These are phyloP conservation scores for Russula sp. DNA, from an alignment of 768 basidiomycete species.

Conservation along the genomic window DNA sequence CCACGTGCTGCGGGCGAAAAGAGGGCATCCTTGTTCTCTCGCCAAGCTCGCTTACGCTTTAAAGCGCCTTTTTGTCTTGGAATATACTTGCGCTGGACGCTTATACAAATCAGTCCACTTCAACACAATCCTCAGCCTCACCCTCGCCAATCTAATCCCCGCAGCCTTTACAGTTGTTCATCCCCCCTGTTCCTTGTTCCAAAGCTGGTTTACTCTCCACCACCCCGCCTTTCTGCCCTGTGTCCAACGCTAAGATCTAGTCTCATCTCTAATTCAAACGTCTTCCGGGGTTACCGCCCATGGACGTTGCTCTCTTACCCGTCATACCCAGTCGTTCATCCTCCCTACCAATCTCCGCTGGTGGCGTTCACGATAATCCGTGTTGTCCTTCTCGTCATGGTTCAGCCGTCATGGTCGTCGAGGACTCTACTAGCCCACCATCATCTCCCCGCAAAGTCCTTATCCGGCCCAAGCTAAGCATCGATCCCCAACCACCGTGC, in stretches of 20 bases:
- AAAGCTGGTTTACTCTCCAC: not conserved
- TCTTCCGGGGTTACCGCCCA: slow-evolving; percentile 7
- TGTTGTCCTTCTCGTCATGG: slow-evolving; percentile 15
- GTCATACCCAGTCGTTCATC: slow-evolving; percentile 17
- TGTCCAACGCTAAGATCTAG: not conserved
- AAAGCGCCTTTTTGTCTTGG: too few species aligned
- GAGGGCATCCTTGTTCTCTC: not conserved
- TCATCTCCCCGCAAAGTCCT: slow-evolving; percentile 14
- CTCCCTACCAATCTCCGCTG: slow-evolving; percentile 16
- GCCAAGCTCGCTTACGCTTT: not conserved
- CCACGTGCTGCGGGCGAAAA: not conserved
- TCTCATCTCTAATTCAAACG: not conserved
- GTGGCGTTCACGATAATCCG: not conserved
- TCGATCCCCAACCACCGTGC: slow-evolving; percentile 16
- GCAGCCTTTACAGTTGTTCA: not conserved
- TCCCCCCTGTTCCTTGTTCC: slow-evolving; percentile 4
- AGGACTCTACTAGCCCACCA: slow-evolving; percentile 15
- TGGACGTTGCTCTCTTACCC: slow-evolving; percentile 16
- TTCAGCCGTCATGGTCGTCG: slow-evolving; percentile 21
- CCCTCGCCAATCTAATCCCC: not conserved
- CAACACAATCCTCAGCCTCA: not conserved
- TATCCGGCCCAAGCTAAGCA: slow-evolving; percentile 3
- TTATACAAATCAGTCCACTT: not conserved
- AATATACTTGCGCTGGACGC: not conserved
- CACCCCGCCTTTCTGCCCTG: not conserved